Evolutionary conservation across 2,329 filamentous ascomycete species (phyloP), one percentile per base, ranked within the genome.

Genomic region (Diplodia seriata): DNA sequence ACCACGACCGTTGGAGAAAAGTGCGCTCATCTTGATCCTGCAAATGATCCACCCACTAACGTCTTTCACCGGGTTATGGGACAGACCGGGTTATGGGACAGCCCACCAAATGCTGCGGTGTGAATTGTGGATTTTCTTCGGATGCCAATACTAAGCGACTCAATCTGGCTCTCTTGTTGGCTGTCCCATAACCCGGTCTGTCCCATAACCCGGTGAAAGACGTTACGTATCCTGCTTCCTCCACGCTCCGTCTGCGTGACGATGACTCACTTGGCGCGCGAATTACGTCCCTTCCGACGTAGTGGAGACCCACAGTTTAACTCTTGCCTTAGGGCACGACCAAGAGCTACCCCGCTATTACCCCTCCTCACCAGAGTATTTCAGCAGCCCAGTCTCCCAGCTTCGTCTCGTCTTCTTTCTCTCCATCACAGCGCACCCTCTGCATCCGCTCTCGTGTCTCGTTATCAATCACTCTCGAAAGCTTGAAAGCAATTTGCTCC

Each of bases 311-410:
- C 59, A 51, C 59, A 18, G 9, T 51, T 63, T 51, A 51, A 51
- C 31, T 40, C 43, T 51, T 23, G 54, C 15, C 59, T 51, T 63
- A 62, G 57, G 57, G 57, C 57, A 62, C 57, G 33, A 23, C 18
- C 31, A 49, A 51, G 26, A 63, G 59, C 59, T 67, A 67, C 66
- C 66, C 66, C 66, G 49, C 66, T 62, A 54, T 62, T 67, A 54
- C 66, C 66, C 66, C 66, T 67, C 66, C 36, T 20, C 29, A 31
- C 26, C 20, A 20, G 15, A 23, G 11, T 67, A 67, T 59, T 56
- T 66, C 5, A 56, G 29, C 40, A 29, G 31, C n/a, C 31, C 12
- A 1, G 31, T 47, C 40, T 20, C 26, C 36, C 49, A 20, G 12
- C 12, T 5, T 12, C 3, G 50, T 20, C 66, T 26, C 20, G 55